Percentiles rank a stretch among this genome's conserved stretches.
These are phyloP conservation scores for Filosporella fistucella DNA, from an alignment of 495 filamentous ascomycete species.

Conservation along the genomic window DNA sequence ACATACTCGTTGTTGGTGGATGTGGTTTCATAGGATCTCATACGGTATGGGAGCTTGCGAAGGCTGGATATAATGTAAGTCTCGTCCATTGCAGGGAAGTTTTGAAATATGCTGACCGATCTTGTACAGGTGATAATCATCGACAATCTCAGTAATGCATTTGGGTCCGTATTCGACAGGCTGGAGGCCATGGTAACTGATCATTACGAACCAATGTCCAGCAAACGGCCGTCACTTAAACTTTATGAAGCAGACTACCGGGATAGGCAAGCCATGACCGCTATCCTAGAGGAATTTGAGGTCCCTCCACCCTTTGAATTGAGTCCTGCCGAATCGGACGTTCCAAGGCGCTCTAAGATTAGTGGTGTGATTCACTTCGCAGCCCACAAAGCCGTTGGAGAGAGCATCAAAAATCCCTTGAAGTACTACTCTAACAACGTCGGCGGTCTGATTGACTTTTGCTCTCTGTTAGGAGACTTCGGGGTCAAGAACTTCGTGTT, in stretches of 20 bases:
- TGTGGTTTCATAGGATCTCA: slow-evolving; percentile 51
- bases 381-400: slow-evolving; percentile 23
- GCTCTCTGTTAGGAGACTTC: slow-evolving; percentile 50
- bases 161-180: slow-evolving; percentile 46
- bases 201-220: slow-evolving; percentile 46
- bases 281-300: slow-evolving; percentile 33
- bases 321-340: neutral
- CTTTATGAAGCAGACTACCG: slow-evolving; percentile 57
- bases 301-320: neutral
- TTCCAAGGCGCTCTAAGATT: slow-evolving; percentile 17
- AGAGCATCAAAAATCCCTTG: slow-evolving; percentile 48
- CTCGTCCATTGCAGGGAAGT: neutral
- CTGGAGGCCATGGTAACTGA: slow-evolving; percentile 44
- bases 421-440: slow-evolving; percentile 67
- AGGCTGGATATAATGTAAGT: slow-evolving; percentile 23
- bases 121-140: slow-evolving; percentile 23
- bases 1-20: slow-evolving; percentile 45
- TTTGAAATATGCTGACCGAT: neutral
- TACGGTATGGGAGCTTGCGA: slow-evolving; percentile 41
- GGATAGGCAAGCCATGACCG: slow-evolving; percentile 36
- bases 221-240: slow-evolving; percentile 30
- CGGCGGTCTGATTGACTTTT: slow-evolving; percentile 58
- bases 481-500: slow-evolving; percentile 65
- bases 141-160: slow-evolving; percentile 29
- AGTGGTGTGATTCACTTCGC: slow-evolving; percentile 22